These are phyloP conservation scores for Stemphylium vesicarium DNA, from an alignment of 2,329 filamentous ascomycete genomes.

Conservation along the genomic window DNA sequence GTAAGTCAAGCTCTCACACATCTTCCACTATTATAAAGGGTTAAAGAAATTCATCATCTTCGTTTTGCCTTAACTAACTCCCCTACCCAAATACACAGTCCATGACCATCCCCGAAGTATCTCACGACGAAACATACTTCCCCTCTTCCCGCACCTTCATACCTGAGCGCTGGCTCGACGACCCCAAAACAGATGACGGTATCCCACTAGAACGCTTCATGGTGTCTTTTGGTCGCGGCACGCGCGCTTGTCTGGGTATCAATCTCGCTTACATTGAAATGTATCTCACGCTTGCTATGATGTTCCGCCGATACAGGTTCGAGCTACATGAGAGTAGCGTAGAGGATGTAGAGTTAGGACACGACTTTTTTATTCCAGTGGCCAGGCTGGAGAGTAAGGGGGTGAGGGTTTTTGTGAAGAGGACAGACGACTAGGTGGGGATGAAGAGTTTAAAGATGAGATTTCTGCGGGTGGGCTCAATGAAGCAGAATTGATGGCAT, in stretches of 20 bases:
- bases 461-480: background rate
- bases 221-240: slow-evolving; percentile 52
- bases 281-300: slow-evolving; percentile 41
- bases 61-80: no score
- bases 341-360: slow-evolving; percentile 40
- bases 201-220: slow-evolving; percentile 49
- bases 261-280: slow-evolving; percentile 47
- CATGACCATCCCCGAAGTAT: slow-evolving; percentile 47
- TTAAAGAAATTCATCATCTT: no score
- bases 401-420: slow-evolving; percentile 40
- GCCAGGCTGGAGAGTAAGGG: slow-evolving; percentile 43
- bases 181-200: slow-evolving; percentile 35
- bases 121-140: slow-evolving; percentile 48
- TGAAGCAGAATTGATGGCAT: background rate
- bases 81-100: slow-evolving; percentile 9
- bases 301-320: slow-evolving; percentile 43
- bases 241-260: slow-evolving; percentile 52
- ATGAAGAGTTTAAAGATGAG: background rate
- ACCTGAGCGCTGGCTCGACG: slow-evolving; percentile 52
- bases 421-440: slow-evolving; percentile 22
- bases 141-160: slow-evolving; percentile 43
- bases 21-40: background rate
- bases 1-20: slow-evolving; percentile 11
- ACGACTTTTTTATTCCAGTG: slow-evolving; percentile 51
- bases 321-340: slow-evolving; percentile 39